Percentiles rank a stretch among this genome's conserved stretches.
These are phyloP conservation scores for Biscutella laevigata DNA, from an alignment of 441 rosid species.

Conservation along the genomic window DNA sequence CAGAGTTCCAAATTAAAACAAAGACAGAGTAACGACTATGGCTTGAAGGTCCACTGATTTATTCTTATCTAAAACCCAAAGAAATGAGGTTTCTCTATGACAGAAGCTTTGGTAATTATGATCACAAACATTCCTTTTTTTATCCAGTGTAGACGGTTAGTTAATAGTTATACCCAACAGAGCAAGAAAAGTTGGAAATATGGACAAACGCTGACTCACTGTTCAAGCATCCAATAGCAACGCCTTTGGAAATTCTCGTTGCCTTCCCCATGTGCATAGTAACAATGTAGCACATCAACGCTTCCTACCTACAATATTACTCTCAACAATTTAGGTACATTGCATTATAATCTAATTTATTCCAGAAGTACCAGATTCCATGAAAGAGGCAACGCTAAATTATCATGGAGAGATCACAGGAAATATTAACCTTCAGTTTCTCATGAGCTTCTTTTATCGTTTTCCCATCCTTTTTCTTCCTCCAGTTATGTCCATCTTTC, in stretches of 20 bases:
- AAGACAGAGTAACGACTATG: neutral
- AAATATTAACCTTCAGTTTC: constrained; percentile 92
- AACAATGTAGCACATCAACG: constrained; percentile 81
- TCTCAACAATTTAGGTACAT: no score
- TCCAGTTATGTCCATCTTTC: constrained; percentile 96
- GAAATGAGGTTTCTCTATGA: neutral
- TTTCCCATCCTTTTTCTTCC: constrained; percentile 92
- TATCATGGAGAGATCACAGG: no score
- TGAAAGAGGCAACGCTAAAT: no score
- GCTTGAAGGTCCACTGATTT: neutral
- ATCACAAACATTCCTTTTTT: neutral
- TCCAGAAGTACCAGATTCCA: no score
- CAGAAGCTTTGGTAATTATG: neutral
- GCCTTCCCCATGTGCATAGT: constrained; percentile 96
- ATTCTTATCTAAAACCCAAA: constrained; percentile 1
- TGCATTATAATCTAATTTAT: no score
- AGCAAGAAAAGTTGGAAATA: neutral
- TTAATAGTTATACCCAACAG: neutral
- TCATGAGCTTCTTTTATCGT: constrained; percentile 96
- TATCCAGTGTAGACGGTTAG: neutral
- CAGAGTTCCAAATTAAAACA: constrained; percentile 1
- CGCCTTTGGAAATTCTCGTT: constrained; percentile 89
- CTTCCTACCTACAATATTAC: constrained; percentile 64
- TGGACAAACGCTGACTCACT: constrained; percentile 40
- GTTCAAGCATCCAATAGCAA: constrained; percentile 93